A percentile compares a stretch with the other conserved stretches of the same genome.
These are phyloP conservation scores for Diaporthe australafricana DNA, from an alignment of 2,329 filamentous ascomycete species.

Conservation along the genomic window DNA sequence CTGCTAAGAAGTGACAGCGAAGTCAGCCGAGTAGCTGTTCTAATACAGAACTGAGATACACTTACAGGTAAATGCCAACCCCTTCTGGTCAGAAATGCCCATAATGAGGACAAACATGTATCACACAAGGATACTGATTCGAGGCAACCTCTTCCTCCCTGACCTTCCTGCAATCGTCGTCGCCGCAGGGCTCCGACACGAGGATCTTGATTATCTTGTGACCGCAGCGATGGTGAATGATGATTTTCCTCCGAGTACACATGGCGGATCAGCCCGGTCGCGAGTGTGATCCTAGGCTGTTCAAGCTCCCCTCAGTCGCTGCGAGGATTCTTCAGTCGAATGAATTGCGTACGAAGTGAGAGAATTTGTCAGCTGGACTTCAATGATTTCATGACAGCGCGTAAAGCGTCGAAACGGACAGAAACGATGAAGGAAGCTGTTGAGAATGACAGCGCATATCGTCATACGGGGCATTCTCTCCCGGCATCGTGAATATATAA, in stretches of 20 bases:
- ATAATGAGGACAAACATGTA: conserved; percentile 43
- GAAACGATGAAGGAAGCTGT: too few relatives aligned
- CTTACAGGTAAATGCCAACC: neutral
- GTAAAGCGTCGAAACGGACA: too few relatives aligned
- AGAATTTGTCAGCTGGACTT: too few relatives aligned
- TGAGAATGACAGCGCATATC: neutral
- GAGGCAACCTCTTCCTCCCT: conserved; percentile 41
- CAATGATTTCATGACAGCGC: too few relatives aligned
- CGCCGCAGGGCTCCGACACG: conserved; percentile 41
- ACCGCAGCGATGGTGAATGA: conserved; percentile 48
- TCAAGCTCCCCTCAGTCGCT: neutral
- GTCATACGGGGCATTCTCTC: neutral
- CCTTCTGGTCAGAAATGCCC: conserved; percentile 42
- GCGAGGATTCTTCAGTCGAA: neutral
- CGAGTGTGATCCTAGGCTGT: neutral
- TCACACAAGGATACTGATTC: conserved; percentile 48
- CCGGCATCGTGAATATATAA: conserved; percentile 2
- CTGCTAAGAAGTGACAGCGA: neutral
- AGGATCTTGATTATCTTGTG: conserved; percentile 47
- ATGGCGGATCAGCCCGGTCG: neutral
- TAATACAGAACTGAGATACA: neutral
- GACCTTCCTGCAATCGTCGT: conserved; percentile 43
- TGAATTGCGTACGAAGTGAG: too few relatives aligned
- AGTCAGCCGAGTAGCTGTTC: neutral
- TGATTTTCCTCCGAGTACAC: conserved; percentile 45